Conservation (phyloP, 495 filamentous ascomycete genomes). For the Penicillium verhagenii region DNA sequence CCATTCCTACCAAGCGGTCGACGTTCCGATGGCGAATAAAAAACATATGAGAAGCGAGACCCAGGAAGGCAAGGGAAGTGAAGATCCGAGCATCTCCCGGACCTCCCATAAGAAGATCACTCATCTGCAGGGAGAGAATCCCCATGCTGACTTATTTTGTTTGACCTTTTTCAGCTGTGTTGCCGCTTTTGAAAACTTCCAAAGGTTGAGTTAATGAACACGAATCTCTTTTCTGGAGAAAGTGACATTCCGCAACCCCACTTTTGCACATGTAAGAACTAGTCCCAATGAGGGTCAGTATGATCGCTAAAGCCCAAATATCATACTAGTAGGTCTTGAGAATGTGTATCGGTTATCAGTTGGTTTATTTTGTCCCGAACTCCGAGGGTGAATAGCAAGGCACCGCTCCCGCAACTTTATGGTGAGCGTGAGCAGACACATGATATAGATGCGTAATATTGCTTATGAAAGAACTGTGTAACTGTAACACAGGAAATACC, state of each 20-base stretch:
- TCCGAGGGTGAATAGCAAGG: neutral
- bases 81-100: neutral
- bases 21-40: conserved; percentile 2
- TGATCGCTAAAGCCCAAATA: neutral
- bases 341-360: neutral
- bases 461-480: neutral
- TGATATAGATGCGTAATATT: neutral
- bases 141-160: neutral
- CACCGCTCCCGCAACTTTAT: neutral
- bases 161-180: neutral
- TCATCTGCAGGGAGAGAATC: neutral
- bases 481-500: too few relatives aligned
- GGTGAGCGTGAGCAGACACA: neutral
- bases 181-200: neutral
- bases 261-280: neutral
- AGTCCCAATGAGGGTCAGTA: neutral
- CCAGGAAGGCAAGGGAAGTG: neutral
- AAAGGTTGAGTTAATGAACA: neutral
- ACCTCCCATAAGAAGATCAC: neutral
- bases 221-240: neutral
- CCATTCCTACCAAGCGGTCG: neutral
- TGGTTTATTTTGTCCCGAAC: neutral
- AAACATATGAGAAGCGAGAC: conserved; percentile 4
- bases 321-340: neutral
- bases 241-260: neutral